Base-by-base conservation (phyloP, 306 rosid species). In the Morella rubra region DNA sequence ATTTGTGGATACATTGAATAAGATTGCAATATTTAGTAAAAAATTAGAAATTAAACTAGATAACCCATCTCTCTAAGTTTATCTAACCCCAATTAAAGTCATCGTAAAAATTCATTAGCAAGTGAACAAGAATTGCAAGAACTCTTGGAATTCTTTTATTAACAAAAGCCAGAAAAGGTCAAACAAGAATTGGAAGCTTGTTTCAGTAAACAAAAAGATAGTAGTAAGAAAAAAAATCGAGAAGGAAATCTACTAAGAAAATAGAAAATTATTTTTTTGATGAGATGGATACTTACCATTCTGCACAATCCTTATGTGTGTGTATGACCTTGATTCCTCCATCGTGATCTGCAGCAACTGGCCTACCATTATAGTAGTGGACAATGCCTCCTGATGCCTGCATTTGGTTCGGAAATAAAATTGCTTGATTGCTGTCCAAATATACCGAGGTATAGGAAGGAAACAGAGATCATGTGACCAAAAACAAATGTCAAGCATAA, bases 261-360 rank as follows among this genome's bases (percentile, higher is more conserved):
- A 44, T 22, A 15, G 22, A 32, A 20, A 61, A 16, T 40, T 6
- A 32, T 32, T 52, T 76, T 61, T 24, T 10, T 27, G 20, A 51
- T 47, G 16, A n/a, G 45, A 67, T 58, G 74, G 58, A n/a, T 74
- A 7, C 44, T 84, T 88, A 95, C 98, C 97, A 95, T 87, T 95
- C 98, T 46, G 96, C 79, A 85, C 98, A 95, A 76, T 74, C 88
- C 87, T 81, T 85, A 82, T 95, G 98, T 72, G 96, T 81, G 88
- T 95, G 97, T 61, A 86, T 81, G 87, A 92, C 87, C 81, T 84
- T 90, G 51, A 85, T 72, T 54, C 86, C 86, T 52, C 87, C 89
- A 62, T 68, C 83, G 73, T 80, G 81, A 82, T 92, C 84, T 47
- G 78, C 85, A 69, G 82, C 79, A 32, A 89, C 89, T 47, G 93